Evolutionary conservation across 2,329 filamentous ascomycete species (phyloP).

Genomic region (Rhinocladiella mackenziei): DNA sequence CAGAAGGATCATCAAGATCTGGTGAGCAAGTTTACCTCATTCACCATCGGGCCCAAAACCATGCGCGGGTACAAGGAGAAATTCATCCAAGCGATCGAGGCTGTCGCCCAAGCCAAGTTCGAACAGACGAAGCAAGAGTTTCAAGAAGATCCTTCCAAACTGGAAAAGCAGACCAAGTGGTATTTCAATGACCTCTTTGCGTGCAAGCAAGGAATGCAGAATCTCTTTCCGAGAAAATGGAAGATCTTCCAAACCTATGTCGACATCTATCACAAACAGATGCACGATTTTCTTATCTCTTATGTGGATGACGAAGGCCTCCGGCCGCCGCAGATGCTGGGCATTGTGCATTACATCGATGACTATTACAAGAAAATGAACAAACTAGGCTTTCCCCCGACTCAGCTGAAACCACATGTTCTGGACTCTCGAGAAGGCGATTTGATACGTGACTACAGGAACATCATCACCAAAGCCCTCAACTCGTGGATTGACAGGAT

Average conservation of each 20-base stretch:
- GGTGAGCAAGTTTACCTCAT: slow-evolving; percentile 87
- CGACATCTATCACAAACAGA: slow-evolving; percentile 84
- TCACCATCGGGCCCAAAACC: slow-evolving; percentile 87
- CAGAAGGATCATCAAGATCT: slow-evolving; percentile 95
- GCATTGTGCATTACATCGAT: slow-evolving; percentile 90
- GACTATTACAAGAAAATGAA: slow-evolving; percentile 96
- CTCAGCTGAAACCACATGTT: slow-evolving; percentile 77
- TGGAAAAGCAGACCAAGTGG: slow-evolving; percentile 90
- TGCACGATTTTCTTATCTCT: slow-evolving; percentile 87
- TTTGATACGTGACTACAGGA: slow-evolving; percentile 86
- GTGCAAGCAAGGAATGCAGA: slow-evolving; percentile 86
- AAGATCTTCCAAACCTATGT: slow-evolving; percentile 88
- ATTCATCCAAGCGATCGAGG: slow-evolving; percentile 75
- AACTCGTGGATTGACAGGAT: slow-evolving; percentile 98
- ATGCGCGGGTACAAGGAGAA: slow-evolving; percentile 96
- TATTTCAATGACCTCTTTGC: slow-evolving; percentile 97
- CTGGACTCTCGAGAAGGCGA: slow-evolving; percentile 87
- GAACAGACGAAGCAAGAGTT: slow-evolving; percentile 69
- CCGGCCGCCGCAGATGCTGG: slow-evolving; percentile 81
- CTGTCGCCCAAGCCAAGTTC: slow-evolving; percentile 70
- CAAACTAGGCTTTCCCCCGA: slow-evolving; percentile 74
- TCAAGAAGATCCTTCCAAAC: slow-evolving; percentile 71
- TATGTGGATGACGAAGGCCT: slow-evolving; percentile 80
- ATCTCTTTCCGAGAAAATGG: slow-evolving; percentile 93
- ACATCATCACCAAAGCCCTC: slow-evolving; percentile 90